phyloP scores from a whole-genome alignment of 192 early-diverging fungal genomes.

The Mortierella alpina region DNA sequence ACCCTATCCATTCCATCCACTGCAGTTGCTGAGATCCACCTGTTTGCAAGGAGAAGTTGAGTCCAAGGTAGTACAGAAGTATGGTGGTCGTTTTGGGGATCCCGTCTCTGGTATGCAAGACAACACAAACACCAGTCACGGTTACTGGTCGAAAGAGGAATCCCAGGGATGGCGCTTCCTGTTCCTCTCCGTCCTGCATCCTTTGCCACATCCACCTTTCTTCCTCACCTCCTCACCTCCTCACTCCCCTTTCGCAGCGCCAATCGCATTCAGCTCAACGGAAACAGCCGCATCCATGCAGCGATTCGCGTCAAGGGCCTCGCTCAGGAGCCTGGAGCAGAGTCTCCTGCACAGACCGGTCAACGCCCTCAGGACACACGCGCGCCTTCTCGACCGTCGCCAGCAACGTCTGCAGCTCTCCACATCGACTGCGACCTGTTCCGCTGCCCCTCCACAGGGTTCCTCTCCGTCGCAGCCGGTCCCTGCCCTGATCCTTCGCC shows the following conservation, averaged over 20 bases:
- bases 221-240: not conserved
- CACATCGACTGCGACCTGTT: slow-evolving; percentile 14
- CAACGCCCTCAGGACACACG: not conserved
- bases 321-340: not conserved
- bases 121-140: too few relatives aligned
- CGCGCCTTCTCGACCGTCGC: slow-evolving; percentile 6
- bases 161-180: too few relatives aligned
- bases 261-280: not conserved
- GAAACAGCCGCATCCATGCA: slow-evolving; percentile 1
- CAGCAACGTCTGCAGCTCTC: not conserved
- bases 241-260: not conserved
- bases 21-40: too few relatives aligned
- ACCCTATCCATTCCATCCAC: too few relatives aligned
- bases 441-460: slow-evolving; percentile 62
- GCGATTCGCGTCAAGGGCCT: not conserved
- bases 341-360: too few relatives aligned
- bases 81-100: too few relatives aligned
- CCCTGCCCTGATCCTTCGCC: slow-evolving; percentile 32
- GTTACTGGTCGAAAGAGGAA: too few relatives aligned
- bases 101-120: too few relatives aligned
- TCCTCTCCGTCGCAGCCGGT: slow-evolving; percentile 35
- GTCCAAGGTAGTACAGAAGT: too few relatives aligned
- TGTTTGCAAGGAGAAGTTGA: too few relatives aligned
- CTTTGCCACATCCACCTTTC: not conserved
- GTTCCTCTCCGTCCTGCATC: too few relatives aligned